Conservation (phyloP, 164 flowering plant species). For the Vitis cinerea region DNA sequence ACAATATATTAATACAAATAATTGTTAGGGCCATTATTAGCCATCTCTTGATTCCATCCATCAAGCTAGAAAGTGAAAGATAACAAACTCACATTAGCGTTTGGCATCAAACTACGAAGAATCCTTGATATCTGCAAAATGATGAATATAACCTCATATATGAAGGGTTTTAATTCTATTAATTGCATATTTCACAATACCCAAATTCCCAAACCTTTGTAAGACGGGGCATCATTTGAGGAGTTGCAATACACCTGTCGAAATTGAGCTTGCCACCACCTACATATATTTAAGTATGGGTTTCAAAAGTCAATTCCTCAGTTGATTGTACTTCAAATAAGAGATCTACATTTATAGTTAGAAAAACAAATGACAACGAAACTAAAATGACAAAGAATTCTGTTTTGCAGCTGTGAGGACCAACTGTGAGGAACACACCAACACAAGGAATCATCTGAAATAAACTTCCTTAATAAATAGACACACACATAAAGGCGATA, state of each 20-base stretch:
- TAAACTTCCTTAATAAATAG: too few species aligned
- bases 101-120: slow-evolving; percentile 84
- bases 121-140: slow-evolving; percentile 62
- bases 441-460: too few species aligned
- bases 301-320: slow-evolving; percentile 5
- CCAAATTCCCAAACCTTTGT: slow-evolving; percentile 50
- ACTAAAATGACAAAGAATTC: background rate
- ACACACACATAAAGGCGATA: too few species aligned
- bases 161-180: background rate
- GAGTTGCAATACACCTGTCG: slow-evolving; percentile 86
- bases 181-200: slow-evolving; percentile 1
- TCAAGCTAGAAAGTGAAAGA: background rate
- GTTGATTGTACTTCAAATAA: background rate
- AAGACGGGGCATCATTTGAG: slow-evolving; percentile 59
- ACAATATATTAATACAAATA: slow-evolving; percentile 14
- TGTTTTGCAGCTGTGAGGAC: background rate
- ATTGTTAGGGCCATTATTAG: background rate
- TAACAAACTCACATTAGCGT: slow-evolving; percentile 59
- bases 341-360: slow-evolving; percentile 3
- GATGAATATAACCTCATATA: slow-evolving; percentile 2
- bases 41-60: background rate
- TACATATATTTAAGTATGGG: slow-evolving; percentile 26
- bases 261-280: slow-evolving; percentile 71
- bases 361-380: background rate
- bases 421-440: too few species aligned